Evolutionary conservation across 176 grass and related monocot genomes (phyloP), one percentile per base, ranked within the genome.

Genomic region (Oryza coarctata): DNA sequence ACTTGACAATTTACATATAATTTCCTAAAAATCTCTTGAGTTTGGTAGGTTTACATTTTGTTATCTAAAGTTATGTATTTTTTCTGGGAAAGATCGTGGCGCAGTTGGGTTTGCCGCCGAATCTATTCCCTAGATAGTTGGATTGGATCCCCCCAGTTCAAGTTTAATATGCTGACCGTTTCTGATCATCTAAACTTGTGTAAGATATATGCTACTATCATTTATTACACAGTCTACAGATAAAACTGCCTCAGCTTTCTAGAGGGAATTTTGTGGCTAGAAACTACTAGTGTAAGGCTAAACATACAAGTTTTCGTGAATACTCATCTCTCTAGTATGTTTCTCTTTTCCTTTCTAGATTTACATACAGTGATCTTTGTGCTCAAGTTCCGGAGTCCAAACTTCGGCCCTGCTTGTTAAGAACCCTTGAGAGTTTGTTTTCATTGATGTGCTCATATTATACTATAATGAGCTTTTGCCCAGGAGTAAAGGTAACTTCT

Each of bases 341-440:
- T 44, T 85, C 55, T 83, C 78, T 61, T 40, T 90, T 65, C 92
- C 78, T 70, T 40, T 90, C 73, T 92, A 98, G 96, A 89, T 92
- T 99, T 84, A 99, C 96, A 66, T 99, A 95, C 73, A 99, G 93
- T 80, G 96, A 99, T 90, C 85, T 99, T 65, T 99, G 96, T 85
- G 91, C 81, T 89, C 93, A 93, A 88, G 71, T 99, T 73, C 96
- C 90, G 80, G 96, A 99, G 80, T 86, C 93, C 64, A 95, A 91
- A 87, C 89, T 99, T 80, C 89, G 96, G n/a, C 68, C 88, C 63
- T 95, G 93, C 73, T 93, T 99, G 75, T 93, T 99, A 78, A 95
- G 78, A 95, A 93, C 92, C 82, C 88, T 99, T 29, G 89, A 91
- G 83, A 85, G 63, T 65, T 81, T 95, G 85, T 99, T 95, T 93